phyloP scores from a whole-genome alignment of 179 eudicot genomes.

The Beta lomatogona region DNA sequence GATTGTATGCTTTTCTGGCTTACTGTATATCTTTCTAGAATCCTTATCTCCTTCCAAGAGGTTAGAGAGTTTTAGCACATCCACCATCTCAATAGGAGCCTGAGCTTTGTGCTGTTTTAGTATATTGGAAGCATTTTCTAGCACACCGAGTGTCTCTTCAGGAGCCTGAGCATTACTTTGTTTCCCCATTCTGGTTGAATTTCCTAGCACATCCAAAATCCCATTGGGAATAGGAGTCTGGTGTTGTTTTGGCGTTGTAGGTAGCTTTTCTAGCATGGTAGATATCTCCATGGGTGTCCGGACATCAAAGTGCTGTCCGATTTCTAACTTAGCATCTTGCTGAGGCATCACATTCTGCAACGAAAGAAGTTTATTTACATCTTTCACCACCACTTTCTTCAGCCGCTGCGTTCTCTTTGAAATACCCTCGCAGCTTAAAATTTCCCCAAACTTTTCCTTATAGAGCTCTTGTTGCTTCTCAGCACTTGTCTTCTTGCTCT shows the following conservation, averaged over 20 bases:
- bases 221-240: slow-evolving; percentile 2
- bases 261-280: slow-evolving; percentile 7
- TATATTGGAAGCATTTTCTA: not conserved
- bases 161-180: slow-evolving; percentile 4
- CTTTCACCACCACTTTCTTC: slow-evolving; percentile 33
- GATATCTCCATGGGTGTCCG: slow-evolving; percentile 3
- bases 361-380: slow-evolving; percentile 27
- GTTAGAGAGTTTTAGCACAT: slow-evolving; percentile 16
- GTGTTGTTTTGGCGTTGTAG: not conserved
- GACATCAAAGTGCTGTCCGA: slow-evolving; percentile 16
- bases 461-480: slow-evolving; percentile 1
- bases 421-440: not conserved
- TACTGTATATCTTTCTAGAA: slow-evolving; percentile 13
- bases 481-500: slow-evolving; percentile 12
- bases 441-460: slow-evolving; percentile 19
- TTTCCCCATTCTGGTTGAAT: not conserved
- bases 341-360: slow-evolving; percentile 14
- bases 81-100: slow-evolving; percentile 2
- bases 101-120: slow-evolving; percentile 4
- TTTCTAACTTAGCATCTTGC: slow-evolving; percentile 23
- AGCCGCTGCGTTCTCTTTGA: slow-evolving; percentile 28
- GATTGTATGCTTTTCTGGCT: slow-evolving; percentile 21
- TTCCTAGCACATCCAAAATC: slow-evolving; percentile 8
- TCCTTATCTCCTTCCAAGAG: slow-evolving; percentile 7
- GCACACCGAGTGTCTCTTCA: slow-evolving; percentile 8